Evolutionary conservation across 2,329 filamentous ascomycete genomes (phyloP).

Genomic region (Colletotrichum euphorbiae): DNA sequence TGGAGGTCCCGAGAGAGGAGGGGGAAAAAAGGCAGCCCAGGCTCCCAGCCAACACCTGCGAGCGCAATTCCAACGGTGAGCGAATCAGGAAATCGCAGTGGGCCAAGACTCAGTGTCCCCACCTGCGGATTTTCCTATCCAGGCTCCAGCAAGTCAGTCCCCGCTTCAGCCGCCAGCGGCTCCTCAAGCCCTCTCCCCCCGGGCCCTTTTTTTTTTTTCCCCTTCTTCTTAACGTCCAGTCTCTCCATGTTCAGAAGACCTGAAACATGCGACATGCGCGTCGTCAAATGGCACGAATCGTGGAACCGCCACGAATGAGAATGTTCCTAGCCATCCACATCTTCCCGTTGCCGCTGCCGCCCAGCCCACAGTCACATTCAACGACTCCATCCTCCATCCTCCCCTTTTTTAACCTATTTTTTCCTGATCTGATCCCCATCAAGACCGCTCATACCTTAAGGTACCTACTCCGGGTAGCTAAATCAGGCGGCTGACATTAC

Average conservation of each 20-base stretch:
- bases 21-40: neutral
- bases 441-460: neutral
- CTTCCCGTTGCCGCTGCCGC: conserved; percentile 14
- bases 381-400: neutral
- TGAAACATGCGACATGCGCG: conserved; percentile 40
- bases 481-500: neutral
- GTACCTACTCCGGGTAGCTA: neutral
- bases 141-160: neutral
- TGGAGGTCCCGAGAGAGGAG: neutral
- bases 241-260: neutral
- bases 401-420: neutral
- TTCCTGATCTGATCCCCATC: conserved; percentile 3
- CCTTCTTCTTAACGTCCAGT: no score
- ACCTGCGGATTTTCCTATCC: neutral
- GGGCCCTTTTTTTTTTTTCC: neutral
- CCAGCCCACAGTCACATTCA: conserved; percentile 14
- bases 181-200: conserved; percentile 6
- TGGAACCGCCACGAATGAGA: conserved; percentile 36
- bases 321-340: conserved; percentile 21
- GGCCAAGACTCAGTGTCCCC: conserved; percentile 1
- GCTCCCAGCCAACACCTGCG: neutral
- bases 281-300: conserved; percentile 35
- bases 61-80: neutral
- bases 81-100: neutral
- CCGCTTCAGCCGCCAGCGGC: conserved; percentile 14